A percentile compares a stretch with the other conserved stretches of the same genome.
These are phyloP conservation scores for Arabidopsis arenosa DNA, from an alignment of 345 rosid genomes.

Conservation along the genomic window DNA sequence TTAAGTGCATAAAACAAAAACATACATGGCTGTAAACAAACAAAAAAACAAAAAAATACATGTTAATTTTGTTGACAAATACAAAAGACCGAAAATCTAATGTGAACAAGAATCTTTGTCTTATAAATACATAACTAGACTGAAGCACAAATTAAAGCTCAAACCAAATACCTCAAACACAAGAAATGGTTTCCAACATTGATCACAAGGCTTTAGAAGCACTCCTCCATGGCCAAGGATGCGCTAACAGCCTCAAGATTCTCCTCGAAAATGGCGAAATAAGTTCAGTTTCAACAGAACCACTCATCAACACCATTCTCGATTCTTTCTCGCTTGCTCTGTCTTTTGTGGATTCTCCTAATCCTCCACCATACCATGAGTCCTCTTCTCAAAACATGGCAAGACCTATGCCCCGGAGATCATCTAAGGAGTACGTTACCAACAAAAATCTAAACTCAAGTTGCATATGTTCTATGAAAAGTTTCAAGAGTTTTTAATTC, in stretches of 20 bases:
- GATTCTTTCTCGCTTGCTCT: constrained; percentile 22
- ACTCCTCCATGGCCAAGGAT: constrained; percentile 31
- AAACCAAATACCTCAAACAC: not conserved
- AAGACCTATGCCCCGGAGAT: not conserved
- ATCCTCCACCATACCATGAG: not conserved
- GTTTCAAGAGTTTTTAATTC: not conserved
- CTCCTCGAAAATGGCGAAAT: constrained; percentile 1
- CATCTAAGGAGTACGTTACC: constrained; percentile 15
- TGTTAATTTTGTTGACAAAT: too few species aligned
- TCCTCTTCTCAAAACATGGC: not conserved
- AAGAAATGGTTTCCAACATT: not conserved
- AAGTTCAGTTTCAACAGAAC: not conserved
- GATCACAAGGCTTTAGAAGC: constrained; percentile 8
- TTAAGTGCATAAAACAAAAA: too few species aligned
- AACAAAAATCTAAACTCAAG: not conserved
- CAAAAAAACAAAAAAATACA: too few species aligned
- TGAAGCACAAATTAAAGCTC: not conserved
- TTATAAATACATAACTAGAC: too few species aligned
- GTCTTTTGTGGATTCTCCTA: not conserved
- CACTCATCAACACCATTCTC: constrained; percentile 22
- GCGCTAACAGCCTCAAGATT: constrained; percentile 17
- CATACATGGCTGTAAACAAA: too few species aligned
- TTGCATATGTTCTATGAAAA: not conserved
- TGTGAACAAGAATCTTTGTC: too few species aligned
- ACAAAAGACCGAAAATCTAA: too few species aligned